Evolutionary conservation across 2,329 filamentous ascomycete genomes (phyloP).

Genomic region (Chaetothyriales sp.): DNA sequence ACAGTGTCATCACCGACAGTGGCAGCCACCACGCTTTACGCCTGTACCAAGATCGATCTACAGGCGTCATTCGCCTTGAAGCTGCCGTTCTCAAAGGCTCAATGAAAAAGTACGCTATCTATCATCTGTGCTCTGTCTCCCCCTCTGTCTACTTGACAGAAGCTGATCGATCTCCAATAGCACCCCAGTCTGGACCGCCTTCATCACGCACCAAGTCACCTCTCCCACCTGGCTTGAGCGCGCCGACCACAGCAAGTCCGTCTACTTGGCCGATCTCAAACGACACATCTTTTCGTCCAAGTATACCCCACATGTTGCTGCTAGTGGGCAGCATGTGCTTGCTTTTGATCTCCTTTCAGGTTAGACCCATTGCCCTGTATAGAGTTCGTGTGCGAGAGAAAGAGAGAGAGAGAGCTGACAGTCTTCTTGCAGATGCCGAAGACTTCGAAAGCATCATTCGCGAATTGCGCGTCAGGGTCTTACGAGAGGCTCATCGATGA

Average conservation of each 20-base stretch:
- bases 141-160: background rate
- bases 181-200: conserved; percentile 47
- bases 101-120: conserved; percentile 29
- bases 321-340: conserved; percentile 26
- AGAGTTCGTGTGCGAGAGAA: too few species aligned
- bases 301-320: conserved; percentile 29
- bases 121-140: too few species aligned
- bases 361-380: background rate
- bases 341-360: conserved; percentile 21
- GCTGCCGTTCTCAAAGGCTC: conserved; percentile 39
- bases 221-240: conserved; percentile 34
- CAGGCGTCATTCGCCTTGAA: conserved; percentile 40
- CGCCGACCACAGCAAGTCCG: conserved; percentile 21
- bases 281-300: conserved; percentile 39
- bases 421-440: conserved; percentile 23
- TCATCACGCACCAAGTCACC: conserved; percentile 35
- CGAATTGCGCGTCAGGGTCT: conserved; percentile 13
- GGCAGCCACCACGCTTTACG: conserved; percentile 39
- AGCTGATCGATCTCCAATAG: conserved; percentile 16
- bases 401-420: background rate
- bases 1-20: conserved; percentile 38
- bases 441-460: conserved; percentile 24
- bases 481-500: background rate
- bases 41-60: conserved; percentile 37
- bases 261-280: conserved; percentile 36